Evolutionary conservation across 169 alveolate species (phyloP), one percentile per base, ranked within the genome.

Genomic region (Babesia bigemina): DNA sequence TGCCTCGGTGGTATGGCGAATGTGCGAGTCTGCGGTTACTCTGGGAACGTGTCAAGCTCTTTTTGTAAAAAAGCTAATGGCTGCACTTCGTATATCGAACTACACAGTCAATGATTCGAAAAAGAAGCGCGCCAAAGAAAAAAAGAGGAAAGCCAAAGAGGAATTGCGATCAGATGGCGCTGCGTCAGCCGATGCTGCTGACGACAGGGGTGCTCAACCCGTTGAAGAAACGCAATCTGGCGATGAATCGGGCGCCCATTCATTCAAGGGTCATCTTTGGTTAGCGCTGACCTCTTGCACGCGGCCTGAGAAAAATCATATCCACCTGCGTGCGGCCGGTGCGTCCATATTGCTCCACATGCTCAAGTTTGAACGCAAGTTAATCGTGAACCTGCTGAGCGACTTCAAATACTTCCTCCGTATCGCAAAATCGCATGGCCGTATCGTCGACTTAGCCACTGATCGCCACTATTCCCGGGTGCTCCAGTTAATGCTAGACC

Each of bases 391-490:
- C 24, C 8, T 67, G 6, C n/a, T 79, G 45, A 28, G 70, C 22
- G 66, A 63, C 61, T 79, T 79, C 45, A 69, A 52, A 44, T 72
- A 59, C 62, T 79, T 79, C 28, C 58, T 79, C 12, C 42, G 53
- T 13, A 69, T 59, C 66, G 75, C 70, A 11, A 67, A 58, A 26
- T 28, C 63, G 24, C 70, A 57, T 11, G 56, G 44, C 28, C n/a
- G 26, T 39, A 6, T 79, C 36, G 52, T 45, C 17, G 60, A 42
- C 6, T 66, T 79, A 0, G 66, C 75, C 29, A 65, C 79, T 8
- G 87, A 79, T 39, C 47, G 66, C n/a, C 83, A 79, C 48, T 79
- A 70, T 24, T 79, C 87, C 3, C 22, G 88, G 22, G 88, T 81
- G 36, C 62, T 81, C 48, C 88, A 81, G 73, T 47, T 47, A 44